Percentiles rank a stretch among this genome's conserved stretches.
These are phyloP conservation scores for Ganoderma sp. DNA, from an alignment of 1,284 basidiomycete genomes.

Conservation along the genomic window DNA sequence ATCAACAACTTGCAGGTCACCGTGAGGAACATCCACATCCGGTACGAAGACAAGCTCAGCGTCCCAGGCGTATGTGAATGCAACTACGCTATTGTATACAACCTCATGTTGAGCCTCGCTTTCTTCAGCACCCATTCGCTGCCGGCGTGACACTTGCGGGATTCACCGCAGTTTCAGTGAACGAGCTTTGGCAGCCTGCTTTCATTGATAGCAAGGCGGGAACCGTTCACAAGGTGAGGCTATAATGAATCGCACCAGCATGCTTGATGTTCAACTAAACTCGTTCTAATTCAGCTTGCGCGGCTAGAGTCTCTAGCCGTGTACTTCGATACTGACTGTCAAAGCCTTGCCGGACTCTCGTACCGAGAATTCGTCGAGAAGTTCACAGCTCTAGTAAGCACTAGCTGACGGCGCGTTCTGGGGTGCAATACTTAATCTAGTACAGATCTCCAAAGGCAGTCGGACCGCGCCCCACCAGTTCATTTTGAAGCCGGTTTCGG, in stretches of 20 bases:
- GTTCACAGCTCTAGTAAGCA: constrained; percentile 77
- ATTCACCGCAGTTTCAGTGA: constrained; percentile 94
- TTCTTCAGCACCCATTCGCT: constrained; percentile 87
- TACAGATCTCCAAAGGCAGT: constrained; percentile 69
- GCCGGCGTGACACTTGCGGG: constrained; percentile 91
- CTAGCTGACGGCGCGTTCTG: constrained; percentile 11
- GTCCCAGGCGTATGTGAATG: constrained; percentile 78
- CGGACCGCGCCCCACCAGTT: constrained; percentile 82
- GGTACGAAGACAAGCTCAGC: constrained; percentile 95
- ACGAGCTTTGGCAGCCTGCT: constrained; percentile 90
- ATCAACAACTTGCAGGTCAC: constrained; percentile 98
- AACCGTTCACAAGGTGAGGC: constrained; percentile 86
- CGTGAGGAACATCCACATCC: constrained; percentile 92
- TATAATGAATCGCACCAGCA: constrained; percentile 18
- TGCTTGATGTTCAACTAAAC: constrained; percentile 6
- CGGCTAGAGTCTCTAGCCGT: constrained; percentile 88
- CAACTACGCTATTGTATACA: background rate
- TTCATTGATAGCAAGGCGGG: constrained; percentile 93
- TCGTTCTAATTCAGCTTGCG: constrained; percentile 63
- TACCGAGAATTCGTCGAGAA: constrained; percentile 74
- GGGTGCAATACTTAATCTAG: constrained; percentile 11
- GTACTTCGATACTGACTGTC: constrained; percentile 96
- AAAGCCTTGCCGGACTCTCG: constrained; percentile 78
- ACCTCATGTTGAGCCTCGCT: background rate
- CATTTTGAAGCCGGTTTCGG: constrained; percentile 95